These are phyloP conservation scores for Cryptococcus hybrid DNA, from an alignment of 1,284 basidiomycete genomes.

Conservation along the genomic window DNA sequence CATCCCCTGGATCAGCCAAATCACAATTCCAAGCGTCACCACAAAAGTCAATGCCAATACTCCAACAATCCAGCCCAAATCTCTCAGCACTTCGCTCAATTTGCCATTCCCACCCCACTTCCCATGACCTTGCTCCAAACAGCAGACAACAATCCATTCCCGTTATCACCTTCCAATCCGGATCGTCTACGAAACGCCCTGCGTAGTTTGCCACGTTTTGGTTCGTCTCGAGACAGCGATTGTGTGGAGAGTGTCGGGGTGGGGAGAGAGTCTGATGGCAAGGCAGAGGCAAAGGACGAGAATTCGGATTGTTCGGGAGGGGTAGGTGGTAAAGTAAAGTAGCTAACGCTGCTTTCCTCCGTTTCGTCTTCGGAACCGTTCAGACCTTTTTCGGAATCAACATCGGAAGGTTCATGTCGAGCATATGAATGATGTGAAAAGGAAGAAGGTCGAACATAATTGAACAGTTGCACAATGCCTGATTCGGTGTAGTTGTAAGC, in stretches of 20 bases:
- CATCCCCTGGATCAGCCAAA: slow-evolving; percentile 42
- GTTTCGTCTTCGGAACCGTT: slow-evolving; percentile 29
- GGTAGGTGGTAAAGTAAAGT: slow-evolving; percentile 38
- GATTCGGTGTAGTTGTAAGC: slow-evolving; percentile 37
- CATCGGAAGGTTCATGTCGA: slow-evolving; percentile 8
- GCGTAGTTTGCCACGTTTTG: slow-evolving; percentile 6
- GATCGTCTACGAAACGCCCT: slow-evolving; percentile 5
- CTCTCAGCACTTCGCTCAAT: slow-evolving; percentile 40
- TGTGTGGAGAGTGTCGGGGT: slow-evolving; percentile 47
- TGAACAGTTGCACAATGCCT: slow-evolving; percentile 18
- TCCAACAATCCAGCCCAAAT: slow-evolving; percentile 48
- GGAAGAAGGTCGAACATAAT: slow-evolving; percentile 19
- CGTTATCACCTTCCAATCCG: slow-evolving; percentile 1
- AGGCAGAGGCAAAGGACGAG: neutral
- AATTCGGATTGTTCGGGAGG: slow-evolving; percentile 26
- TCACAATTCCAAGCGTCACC: slow-evolving; percentile 38
- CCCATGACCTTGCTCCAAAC: slow-evolving; percentile 11
- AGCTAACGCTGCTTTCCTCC: slow-evolving; percentile 17
- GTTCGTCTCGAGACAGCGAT: slow-evolving; percentile 30
- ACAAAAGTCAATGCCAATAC: slow-evolving; percentile 42
- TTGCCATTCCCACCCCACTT: slow-evolving; percentile 33
- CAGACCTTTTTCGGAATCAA: slow-evolving; percentile 44
- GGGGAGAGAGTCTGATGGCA: slow-evolving; percentile 28
- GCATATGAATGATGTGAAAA: neutral
- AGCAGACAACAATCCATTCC: slow-evolving; percentile 20